Evolutionary conservation across 495 filamentous ascomycete species (phyloP), one percentile per base, ranked within the genome.

Genomic region (Penicillium ucsense): DNA sequence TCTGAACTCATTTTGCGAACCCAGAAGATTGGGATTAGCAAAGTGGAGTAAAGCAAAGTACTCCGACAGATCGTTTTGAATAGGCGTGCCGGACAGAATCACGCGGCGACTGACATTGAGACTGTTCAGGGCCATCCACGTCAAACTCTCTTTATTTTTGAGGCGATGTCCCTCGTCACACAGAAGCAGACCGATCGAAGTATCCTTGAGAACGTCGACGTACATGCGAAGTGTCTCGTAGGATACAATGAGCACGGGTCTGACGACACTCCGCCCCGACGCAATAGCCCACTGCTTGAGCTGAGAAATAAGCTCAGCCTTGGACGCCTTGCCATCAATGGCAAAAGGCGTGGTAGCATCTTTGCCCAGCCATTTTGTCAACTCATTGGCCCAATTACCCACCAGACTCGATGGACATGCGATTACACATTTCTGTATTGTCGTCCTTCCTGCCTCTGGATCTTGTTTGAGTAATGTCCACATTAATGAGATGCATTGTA

Each of bases 121-220:
- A 49, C 79, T 82, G 61, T 92, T 94, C 35, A 99, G 68, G 5
- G 92, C 89, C 9, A 75, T 87, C 65, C 94, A 99, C 0, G 90
- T 95, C 64, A 92, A 88, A 43, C 84, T 92, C 54, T 99, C 94
- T 49, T 89, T 89, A 55, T 99, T 99, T 63, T 99, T 99, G 36
- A 99, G 68, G n/a, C 92, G 84, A 75, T 99, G 92, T 2, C 92
- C 92, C 68, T 99, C 92, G 53, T 99, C 92, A 61, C 92, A 97
- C n/a, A 99, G 78, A 61, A 99, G 82, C 7, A 99, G 70, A 5
- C 92, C 92, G 54, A 99, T 97, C 3, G 83, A 83, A 3, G 85
- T 86, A 47, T 89, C 81, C 43, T 81, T 86, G 37, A 99, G 76
- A 53, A 91, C 83, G n/a, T 88, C 86, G 6, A 87, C 84, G 51